A percentile compares a stretch with the other conserved stretches of the same genome.
These are phyloP conservation scores for Coniella vitis DNA, from an alignment of 2,329 filamentous ascomycete genomes.

Conservation along the genomic window DNA sequence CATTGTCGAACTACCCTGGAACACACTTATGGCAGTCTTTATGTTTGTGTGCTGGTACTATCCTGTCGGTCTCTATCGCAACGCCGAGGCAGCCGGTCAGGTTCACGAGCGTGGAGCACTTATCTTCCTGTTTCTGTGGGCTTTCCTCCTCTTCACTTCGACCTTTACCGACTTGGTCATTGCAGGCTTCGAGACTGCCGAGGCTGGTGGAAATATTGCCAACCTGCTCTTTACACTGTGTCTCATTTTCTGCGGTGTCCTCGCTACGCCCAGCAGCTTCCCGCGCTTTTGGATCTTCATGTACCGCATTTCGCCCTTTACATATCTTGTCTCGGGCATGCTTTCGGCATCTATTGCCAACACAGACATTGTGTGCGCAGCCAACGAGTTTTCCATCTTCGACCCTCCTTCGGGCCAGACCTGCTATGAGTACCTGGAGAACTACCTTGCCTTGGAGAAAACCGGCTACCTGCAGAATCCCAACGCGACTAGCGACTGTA, in stretches of 20 bases:
- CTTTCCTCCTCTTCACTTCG: constrained; percentile 60
- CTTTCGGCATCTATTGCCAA: constrained; percentile 58
- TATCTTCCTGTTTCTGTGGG: constrained; percentile 60
- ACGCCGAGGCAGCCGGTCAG: constrained; percentile 45
- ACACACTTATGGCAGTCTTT: constrained; percentile 55
- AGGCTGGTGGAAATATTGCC: constrained; percentile 60
- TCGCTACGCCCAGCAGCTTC: constrained; percentile 50
- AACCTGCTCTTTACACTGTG: constrained; percentile 58
- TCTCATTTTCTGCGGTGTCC: constrained; percentile 59
- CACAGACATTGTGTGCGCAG: constrained; percentile 51
- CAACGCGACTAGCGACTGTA: constrained; percentile 23
- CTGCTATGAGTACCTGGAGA: constrained; percentile 48
- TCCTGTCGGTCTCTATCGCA: constrained; percentile 56
- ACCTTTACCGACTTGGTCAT: constrained; percentile 62
- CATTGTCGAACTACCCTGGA: constrained; percentile 64
- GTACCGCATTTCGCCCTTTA: constrained; percentile 65
- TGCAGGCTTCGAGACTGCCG: constrained; percentile 57
- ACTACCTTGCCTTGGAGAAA: constrained; percentile 38
- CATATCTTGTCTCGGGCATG: constrained; percentile 64
- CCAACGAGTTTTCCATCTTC: constrained; percentile 59
- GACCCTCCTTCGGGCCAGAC: constrained; percentile 46
- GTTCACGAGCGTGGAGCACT: constrained; percentile 53
- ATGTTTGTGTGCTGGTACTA: constrained; percentile 67
- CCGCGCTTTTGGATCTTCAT: constrained; percentile 69
- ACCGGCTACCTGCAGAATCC: constrained; percentile 43